A percentile compares a stretch with the other conserved stretches of the same genome.
These are phyloP conservation scores for Suillus discolor DNA, from an alignment of 768 basidiomycete species.

Conservation along the genomic window DNA sequence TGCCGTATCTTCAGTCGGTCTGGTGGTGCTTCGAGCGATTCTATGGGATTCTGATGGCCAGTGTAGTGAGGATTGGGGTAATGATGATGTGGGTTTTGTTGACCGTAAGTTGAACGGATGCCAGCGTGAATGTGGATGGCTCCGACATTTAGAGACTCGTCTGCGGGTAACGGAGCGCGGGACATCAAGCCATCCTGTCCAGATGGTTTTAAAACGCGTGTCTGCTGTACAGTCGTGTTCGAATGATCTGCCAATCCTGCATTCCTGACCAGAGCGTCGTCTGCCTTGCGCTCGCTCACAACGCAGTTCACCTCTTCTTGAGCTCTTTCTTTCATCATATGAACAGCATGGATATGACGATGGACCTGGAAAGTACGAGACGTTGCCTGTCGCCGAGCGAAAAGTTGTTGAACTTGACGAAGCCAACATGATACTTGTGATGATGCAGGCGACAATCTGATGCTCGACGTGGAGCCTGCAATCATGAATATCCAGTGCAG, in stretches of 20 bases:
- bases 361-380: constrained; percentile 3
- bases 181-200: neutral
- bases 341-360: constrained; percentile 12
- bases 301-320: constrained; percentile 7
- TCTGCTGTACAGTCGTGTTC: neutral
- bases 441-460: constrained; percentile 44
- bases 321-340: constrained; percentile 3
- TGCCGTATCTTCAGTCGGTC: constrained; percentile 23
- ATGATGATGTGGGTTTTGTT: constrained; percentile 12
- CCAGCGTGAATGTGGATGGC: constrained; percentile 12
- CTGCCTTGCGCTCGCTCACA: neutral
- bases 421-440: constrained; percentile 35
- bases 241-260: neutral
- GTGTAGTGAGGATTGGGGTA: neutral
- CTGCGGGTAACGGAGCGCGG: neutral
- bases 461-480: constrained; percentile 80
- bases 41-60: too few relatives aligned
- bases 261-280: constrained; percentile 4
- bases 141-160: constrained; percentile 6
- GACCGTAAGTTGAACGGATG: constrained; percentile 9
- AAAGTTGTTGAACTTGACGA: constrained; percentile 18
- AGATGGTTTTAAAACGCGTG: neutral
- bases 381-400: constrained; percentile 13
- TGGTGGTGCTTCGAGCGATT: constrained; percentile 5
- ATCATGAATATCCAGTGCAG: constrained; percentile 74